These are phyloP conservation scores for Harringtonia aguacate DNA, from an alignment of 2,329 filamentous ascomycete species.

Conservation along the genomic window DNA sequence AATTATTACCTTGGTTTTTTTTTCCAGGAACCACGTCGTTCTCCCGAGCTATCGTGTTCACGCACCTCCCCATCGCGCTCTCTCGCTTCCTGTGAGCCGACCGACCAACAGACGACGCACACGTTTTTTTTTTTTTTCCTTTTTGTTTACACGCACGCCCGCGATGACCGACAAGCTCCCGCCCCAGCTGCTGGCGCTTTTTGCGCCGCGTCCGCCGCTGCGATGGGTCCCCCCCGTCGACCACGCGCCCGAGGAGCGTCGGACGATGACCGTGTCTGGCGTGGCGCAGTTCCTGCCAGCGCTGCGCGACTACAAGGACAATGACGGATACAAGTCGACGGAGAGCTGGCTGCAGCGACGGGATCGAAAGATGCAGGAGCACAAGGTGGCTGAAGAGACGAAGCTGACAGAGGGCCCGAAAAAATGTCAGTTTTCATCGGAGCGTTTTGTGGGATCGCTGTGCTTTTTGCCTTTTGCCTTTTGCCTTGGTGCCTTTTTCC, in stretches of 20 bases:
- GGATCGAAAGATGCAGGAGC: conserved; percentile 75
- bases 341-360: conserved; percentile 89
- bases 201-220: conserved; percentile 85
- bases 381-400: conserved; percentile 56
- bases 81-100: too few species aligned
- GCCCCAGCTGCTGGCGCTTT: conserved; percentile 83
- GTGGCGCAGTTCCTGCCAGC: conserved; percentile 65
- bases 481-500: background rate
- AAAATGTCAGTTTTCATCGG: conserved; percentile 41
- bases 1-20: too few species aligned
- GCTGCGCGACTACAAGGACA: conserved; percentile 67
- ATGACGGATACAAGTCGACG: conserved; percentile 66
- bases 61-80: too few species aligned
- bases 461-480: background rate
- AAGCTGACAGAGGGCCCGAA: conserved; percentile 53
- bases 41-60: too few species aligned
- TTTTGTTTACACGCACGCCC: background rate
- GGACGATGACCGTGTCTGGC: conserved; percentile 61
- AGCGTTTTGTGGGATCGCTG: background rate
- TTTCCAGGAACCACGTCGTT: too few species aligned
- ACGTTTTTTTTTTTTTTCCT: background rate
- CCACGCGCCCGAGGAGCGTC: conserved; percentile 70
- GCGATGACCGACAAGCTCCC: conserved; percentile 94
- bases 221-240: conserved; percentile 81
- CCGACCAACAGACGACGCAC: background rate